Evolutionary conservation across 306 rosid species (phyloP), one percentile per base, ranked within the genome.

Genomic region (Begonia masoniana): DNA sequence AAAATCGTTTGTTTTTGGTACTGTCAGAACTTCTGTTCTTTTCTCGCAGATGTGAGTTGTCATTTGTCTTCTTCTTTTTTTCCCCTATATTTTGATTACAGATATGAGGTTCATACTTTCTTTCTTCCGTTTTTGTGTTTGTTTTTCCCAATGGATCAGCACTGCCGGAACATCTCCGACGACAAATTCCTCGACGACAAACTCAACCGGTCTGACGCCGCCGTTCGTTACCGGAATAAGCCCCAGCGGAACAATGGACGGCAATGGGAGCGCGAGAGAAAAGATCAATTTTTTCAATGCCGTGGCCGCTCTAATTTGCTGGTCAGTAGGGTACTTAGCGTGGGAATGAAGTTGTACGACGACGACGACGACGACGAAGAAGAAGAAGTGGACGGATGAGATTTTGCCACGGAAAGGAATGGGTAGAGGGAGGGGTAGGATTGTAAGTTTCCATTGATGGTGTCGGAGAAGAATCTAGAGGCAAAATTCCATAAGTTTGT

Each of bases 141-240:
- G 6, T 45, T 45, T 10, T 45, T 10, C 4, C 9, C 15, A 10
- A 45, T 66, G 10, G 51, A 75, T 72, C 85, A 89, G 95, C 72
- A 63, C 51, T 45, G 13, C 85, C n/a, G 88, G 85, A 39, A 74
- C 76, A 23, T 55, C 68, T 12, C 58, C 80, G 5, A 59, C 78
- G 51, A 50, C 81, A 56, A 47, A 62, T 13, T 19, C 63, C 13
- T 23, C 70, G 3, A 57, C 72, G 41, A 54, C 77, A 4, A 59
- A 45, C 6, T 66, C 65, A 9, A 14, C 7, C 6, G 50, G 14
- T 15, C 17, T 12, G 26, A 10, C 65, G 26, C 17, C 65, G 2
- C 21, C 67, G 59, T 76, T 78, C 50, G 88, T 92, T 31, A 49
- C 74, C 51, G 92, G 96, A 41, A 63, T 84, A 1, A 79, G 92